Base-by-base conservation (phyloP, 805 yeast species). In the Wickerhamiella shivajii region DNA sequence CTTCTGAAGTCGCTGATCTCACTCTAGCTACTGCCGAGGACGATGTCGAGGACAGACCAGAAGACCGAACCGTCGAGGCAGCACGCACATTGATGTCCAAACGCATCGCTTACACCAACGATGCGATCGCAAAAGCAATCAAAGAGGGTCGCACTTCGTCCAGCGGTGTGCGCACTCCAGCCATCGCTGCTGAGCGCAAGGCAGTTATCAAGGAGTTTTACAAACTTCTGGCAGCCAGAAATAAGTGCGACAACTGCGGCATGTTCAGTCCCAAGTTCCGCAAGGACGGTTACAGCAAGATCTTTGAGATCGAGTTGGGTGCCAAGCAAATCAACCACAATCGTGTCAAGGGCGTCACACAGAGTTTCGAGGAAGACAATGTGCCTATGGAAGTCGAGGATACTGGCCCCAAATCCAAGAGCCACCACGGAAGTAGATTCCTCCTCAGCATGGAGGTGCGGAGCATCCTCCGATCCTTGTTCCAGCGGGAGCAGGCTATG, bases 171-270 rank as follows among this genome's bases (percentile, higher is more conserved):
- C 67, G 72, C 43, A 81, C 97, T 16, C 87, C 94, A 6, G 69
- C 87, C 14, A 79, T 85, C 23, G 70, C 70, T 18, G 94, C 84
- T 48, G 94, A 81, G 57, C 74, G 99, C 59, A 84, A 87, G 53
- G 53, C 52, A 8, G 46, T 65, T 29, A 64, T 83, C 43, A 76
- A 73, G 38, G 83, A 76, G 22, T 77, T 85, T 48, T 80, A 84
- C 63, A 71, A 69, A 47, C 69, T 69, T 46, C 56, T 85, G 31
- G 59, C 80, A 42, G 56, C 77, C 30, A 72, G 95, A 56, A 75
- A 84, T 36, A 79, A 75, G 56, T 90, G 99, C 69, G 93, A 81
- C 49, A 84, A 85, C 58, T 90, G 99, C 68, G 81, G 84, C 27
- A 80, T 85, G 93, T 80, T 65, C 56, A 83, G 95, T 28, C 97